Evolutionary conservation across 176 grass and related monocot genomes (phyloP).

Genomic region (Aegilops tauschii): DNA sequence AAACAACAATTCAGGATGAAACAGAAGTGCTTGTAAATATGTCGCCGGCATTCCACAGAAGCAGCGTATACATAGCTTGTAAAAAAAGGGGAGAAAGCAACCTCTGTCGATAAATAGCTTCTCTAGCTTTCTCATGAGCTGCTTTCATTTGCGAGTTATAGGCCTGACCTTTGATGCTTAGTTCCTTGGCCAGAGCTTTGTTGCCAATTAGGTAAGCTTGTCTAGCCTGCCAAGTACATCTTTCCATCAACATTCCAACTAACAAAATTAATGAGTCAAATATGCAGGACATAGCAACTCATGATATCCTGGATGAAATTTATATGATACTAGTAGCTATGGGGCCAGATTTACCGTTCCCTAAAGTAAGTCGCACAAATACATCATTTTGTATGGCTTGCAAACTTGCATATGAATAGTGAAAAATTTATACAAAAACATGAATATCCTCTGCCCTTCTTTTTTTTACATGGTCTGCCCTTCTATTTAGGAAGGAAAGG

Average conservation of each 20-base stretch:
- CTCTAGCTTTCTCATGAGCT: constrained; percentile 96
- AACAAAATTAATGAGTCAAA: neutral
- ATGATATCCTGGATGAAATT: neutral
- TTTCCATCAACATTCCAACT: constrained; percentile 20
- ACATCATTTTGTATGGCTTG: neutral
- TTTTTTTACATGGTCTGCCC: neutral
- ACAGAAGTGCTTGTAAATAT: constrained; percentile 6
- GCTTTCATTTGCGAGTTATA: constrained; percentile 92
- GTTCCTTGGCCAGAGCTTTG: constrained; percentile 91
- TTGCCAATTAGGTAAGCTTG: constrained; percentile 90
- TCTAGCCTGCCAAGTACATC: constrained; percentile 52
- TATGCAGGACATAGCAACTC: neutral
- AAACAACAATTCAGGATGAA: neutral
- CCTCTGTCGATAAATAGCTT: constrained; percentile 91
- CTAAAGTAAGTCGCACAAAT: neutral
- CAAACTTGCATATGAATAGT: neutral
- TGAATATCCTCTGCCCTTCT: neutral
- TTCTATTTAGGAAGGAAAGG: neutral
- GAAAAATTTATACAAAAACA: neutral
- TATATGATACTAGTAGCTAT: neutral
- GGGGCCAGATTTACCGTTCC: neutral
- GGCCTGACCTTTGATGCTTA: constrained; percentile 80
- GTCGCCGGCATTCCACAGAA: neutral
- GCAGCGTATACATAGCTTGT: too few relatives aligned
- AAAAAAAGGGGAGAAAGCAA: neutral